Evolutionary conservation across 768 basidiomycete genomes (phyloP).

Genomic region (Austroboletus eburneus): DNA sequence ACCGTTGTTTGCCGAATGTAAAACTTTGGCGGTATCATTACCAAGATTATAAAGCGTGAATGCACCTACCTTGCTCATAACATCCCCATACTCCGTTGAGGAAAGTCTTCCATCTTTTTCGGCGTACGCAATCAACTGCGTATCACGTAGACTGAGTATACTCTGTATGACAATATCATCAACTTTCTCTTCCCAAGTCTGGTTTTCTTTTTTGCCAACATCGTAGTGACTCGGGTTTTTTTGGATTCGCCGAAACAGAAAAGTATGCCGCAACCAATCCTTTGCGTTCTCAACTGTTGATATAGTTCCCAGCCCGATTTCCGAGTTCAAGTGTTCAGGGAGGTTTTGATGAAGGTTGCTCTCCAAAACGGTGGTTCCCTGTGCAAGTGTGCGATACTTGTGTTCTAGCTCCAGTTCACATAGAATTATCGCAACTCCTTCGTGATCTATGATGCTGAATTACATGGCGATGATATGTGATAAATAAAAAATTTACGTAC

Average conservation of each 20-base stretch:
- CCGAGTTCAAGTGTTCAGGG: slow-evolving; percentile 89
- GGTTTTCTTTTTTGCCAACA: slow-evolving; percentile 48
- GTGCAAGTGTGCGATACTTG: slow-evolving; percentile 66
- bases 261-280: slow-evolving; percentile 80
- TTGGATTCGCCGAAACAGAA: slow-evolving; percentile 81
- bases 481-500: slow-evolving; percentile 38
- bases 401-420: slow-evolving; percentile 69
- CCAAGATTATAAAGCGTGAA: neutral
- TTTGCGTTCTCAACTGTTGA: slow-evolving; percentile 64
- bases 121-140: slow-evolving; percentile 52
- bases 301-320: slow-evolving; percentile 86
- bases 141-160: slow-evolving; percentile 54
- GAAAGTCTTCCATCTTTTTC: slow-evolving; percentile 41
- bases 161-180: slow-evolving; percentile 73
- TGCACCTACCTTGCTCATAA: slow-evolving; percentile 74
- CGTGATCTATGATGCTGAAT: slow-evolving; percentile 59
- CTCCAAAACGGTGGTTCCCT: slow-evolving; percentile 77
- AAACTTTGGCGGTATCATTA: slow-evolving; percentile 45
- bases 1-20: slow-evolving; percentile 73
- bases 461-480: no score
- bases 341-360: slow-evolving; percentile 81
- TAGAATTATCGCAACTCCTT: slow-evolving; percentile 79
- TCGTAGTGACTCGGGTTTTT: slow-evolving; percentile 80
- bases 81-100: slow-evolving; percentile 76
- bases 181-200: slow-evolving; percentile 67